Conservation (phyloP, 805 yeast genomes). For the Ogataea glucozyma region DNA sequence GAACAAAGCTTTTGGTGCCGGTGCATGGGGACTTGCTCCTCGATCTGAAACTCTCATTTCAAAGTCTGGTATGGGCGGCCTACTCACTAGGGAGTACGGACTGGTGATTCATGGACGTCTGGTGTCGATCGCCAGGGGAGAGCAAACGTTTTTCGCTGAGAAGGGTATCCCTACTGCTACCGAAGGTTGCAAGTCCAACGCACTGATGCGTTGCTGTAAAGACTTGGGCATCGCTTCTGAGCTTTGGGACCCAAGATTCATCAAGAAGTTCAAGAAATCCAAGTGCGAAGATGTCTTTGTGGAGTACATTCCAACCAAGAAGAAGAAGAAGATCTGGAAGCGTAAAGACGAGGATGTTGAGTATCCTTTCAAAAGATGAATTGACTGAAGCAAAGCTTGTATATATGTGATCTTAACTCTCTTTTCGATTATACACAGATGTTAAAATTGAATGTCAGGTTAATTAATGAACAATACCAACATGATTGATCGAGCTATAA, state of each 20-base stretch:
- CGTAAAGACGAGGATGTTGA: conserved; percentile 80
- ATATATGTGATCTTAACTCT: conserved; percentile 2
- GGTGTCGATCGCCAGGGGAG: conserved; percentile 92
- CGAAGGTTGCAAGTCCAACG: conserved; percentile 96
- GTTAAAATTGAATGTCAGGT: conserved; percentile 10
- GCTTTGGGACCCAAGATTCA: conserved; percentile 94
- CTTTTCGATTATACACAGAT: background rate
- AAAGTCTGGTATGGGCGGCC: conserved; percentile 39
- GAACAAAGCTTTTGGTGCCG: conserved; percentile 94
- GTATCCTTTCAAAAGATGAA: conserved; percentile 69
- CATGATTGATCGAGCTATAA: background rate
- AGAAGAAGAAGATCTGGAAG: conserved; percentile 90
- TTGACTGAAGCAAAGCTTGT: background rate
- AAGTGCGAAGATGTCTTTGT: conserved; percentile 82
- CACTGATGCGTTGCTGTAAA: conserved; percentile 96
- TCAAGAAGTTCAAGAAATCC: conserved; percentile 61
- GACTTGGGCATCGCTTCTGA: conserved; percentile 97
- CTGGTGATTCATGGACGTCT: conserved; percentile 83
- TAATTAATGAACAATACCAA: conserved; percentile 8
- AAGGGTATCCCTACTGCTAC: conserved; percentile 91
- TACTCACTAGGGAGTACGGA: conserved; percentile 87
- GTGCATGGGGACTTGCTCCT: conserved; percentile 98
- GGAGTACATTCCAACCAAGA: conserved; percentile 78
- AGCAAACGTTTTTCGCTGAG: conserved; percentile 86
- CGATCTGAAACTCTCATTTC: conserved; percentile 82